Evolutionary conservation across 148 eudicot genomes (phyloP).

Genomic region (Bassia scoparia): DNA sequence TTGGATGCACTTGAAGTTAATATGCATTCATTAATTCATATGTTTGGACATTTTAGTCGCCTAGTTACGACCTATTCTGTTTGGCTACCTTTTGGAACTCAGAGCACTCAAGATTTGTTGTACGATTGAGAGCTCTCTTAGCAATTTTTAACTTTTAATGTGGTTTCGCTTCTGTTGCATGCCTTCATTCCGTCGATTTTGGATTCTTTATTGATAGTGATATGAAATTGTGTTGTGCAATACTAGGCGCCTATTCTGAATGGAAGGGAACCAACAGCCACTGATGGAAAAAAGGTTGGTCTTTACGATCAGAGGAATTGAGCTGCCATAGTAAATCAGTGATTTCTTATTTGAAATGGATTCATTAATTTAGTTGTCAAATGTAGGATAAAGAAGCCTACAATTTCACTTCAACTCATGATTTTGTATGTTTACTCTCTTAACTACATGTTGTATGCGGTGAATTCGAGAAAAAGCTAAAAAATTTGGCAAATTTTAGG

Average conservation of each 20-base stretch:
- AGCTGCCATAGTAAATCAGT: slow-evolving; percentile 94
- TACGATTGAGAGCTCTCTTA: too few species aligned
- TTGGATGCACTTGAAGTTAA: too few species aligned
- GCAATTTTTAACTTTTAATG: neutral
- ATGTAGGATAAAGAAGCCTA: neutral
- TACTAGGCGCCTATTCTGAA: slow-evolving; percentile 67
- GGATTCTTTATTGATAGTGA: neutral
- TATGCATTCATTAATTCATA: too few species aligned
- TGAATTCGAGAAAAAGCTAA: neutral
- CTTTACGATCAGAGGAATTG: slow-evolving; percentile 74
- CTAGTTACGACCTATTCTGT: too few species aligned
- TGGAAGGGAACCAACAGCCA: slow-evolving; percentile 89
- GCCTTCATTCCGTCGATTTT: slow-evolving; percentile 12
- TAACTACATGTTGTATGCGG: neutral
- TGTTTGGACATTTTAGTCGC: too few species aligned
- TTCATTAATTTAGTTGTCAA: neutral
- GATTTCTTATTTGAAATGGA: neutral
- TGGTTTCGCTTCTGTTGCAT: slow-evolving; percentile 1
- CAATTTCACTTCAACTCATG: neutral
- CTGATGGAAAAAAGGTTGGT: slow-evolving; percentile 63
- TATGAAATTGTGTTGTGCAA: slow-evolving; percentile 18
- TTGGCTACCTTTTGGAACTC: too few species aligned
- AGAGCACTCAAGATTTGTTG: too few species aligned
- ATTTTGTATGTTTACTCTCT: neutral
- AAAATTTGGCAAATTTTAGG: neutral